A percentile compares a stretch with the other conserved stretches of the same genome.
phyloP scores from a whole-genome alignment of 2,329 filamentous ascomycete genomes.

The Microascus cirrosus region DNA sequence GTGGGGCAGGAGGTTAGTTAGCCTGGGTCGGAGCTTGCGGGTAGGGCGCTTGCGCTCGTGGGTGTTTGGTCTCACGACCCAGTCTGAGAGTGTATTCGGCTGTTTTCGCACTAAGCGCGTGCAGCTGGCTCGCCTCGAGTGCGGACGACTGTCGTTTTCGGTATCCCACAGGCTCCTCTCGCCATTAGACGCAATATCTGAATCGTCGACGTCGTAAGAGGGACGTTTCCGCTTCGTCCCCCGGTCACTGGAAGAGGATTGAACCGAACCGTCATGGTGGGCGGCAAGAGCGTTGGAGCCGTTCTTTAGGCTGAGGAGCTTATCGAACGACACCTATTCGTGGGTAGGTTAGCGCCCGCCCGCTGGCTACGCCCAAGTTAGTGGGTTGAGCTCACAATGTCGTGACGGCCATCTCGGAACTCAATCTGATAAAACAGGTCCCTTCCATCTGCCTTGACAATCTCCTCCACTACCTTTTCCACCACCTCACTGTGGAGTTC shows the following conservation, averaged over 20 bases:
- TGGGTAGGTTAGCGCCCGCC: neutral
- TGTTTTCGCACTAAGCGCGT: neutral
- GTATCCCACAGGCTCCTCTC: slow-evolving; percentile 3
- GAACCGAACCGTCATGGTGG: slow-evolving; percentile 3
- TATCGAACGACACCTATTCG: slow-evolving; percentile 16
- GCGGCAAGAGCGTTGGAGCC: slow-evolving; percentile 17
- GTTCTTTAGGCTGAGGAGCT: slow-evolving; percentile 19
- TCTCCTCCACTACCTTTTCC: slow-evolving; percentile 21
- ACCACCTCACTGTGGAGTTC: slow-evolving; percentile 23
- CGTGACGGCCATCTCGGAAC: slow-evolving; percentile 31
- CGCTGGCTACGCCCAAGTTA: slow-evolving; percentile 9
- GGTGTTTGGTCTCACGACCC: neutral
- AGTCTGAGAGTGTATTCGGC: slow-evolving; percentile 1
- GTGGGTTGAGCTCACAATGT: slow-evolving; percentile 25
- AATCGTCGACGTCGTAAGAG: neutral
- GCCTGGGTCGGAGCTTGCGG: slow-evolving; percentile 13
- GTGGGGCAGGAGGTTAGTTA: slow-evolving; percentile 6
- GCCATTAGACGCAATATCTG: slow-evolving; percentile 5
- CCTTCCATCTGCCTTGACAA: slow-evolving; percentile 12
- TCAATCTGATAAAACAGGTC: slow-evolving; percentile 24
- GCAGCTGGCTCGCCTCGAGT: slow-evolving; percentile 1
- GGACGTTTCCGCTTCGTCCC: neutral
- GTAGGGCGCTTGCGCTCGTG: neutral
- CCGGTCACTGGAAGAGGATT: neutral
- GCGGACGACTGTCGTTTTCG: slow-evolving; percentile 3